Percentiles rank a stretch among this genome's conserved stretches.
Conservation (phyloP, 331 rosid species). For the Saraca asoca region DNA sequence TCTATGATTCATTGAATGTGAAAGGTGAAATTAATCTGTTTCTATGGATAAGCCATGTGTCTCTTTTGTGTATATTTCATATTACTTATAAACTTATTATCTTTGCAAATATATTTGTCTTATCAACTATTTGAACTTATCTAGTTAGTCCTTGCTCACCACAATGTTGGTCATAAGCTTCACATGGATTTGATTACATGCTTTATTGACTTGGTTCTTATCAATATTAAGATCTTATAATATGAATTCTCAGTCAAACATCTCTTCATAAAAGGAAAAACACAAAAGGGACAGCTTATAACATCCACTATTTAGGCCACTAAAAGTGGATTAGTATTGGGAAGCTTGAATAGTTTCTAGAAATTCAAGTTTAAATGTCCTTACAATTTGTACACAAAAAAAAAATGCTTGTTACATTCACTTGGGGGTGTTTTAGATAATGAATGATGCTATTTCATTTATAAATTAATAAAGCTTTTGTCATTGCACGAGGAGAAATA, state of each 20-base stretch:
- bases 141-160: not conserved
- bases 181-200: not conserved
- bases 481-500: too few species aligned
- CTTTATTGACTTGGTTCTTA: too few species aligned
- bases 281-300: not conserved
- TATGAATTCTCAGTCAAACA: not conserved
- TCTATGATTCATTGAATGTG: not conserved
- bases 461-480: too few species aligned
- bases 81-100: not conserved
- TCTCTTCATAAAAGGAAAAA: constrained; percentile 3
- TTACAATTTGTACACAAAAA: too few species aligned
- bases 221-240: too few species aligned
- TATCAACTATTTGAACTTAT: constrained; percentile 23
- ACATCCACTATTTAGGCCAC: not conserved
- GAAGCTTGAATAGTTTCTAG: too few species aligned
- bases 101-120: not conserved
- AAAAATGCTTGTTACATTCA: too few species aligned
- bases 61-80: not conserved
- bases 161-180: not conserved
- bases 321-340: too few species aligned
- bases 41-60: not conserved
- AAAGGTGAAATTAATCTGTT: not conserved
- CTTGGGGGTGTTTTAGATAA: too few species aligned
- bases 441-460: too few species aligned
- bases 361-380: too few species aligned